Conservation (phyloP, 2,329 filamentous ascomycete genomes). For the Fusarium concolor region DNA sequence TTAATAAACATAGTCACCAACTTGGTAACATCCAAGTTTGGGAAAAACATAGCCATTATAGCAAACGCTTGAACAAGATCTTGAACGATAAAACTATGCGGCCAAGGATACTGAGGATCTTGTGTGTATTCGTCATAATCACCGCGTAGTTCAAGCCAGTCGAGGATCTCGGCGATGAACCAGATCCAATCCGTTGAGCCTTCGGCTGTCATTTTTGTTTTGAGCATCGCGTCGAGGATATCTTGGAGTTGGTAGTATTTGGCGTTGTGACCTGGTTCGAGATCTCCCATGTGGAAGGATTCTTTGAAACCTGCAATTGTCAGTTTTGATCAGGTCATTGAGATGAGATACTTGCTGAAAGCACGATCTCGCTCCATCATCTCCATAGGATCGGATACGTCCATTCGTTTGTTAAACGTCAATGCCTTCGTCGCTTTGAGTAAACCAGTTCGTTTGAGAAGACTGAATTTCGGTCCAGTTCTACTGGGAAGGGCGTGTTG, state of each 20-base stretch:
- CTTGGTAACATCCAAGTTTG: conserved; percentile 5
- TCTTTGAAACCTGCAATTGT: conserved; percentile 39
- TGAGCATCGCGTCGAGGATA: conserved; percentile 31
- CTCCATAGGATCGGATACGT: too few relatives aligned
- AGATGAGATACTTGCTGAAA: conserved; percentile 18
- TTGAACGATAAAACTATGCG: conserved; percentile 29
- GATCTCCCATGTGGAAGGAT: conserved; percentile 44
- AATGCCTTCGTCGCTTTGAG: too few relatives aligned
- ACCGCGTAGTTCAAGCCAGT: conserved; percentile 34
- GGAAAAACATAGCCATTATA: conserved; percentile 47
- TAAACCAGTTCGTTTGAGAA: too few relatives aligned
- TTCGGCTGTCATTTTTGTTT: background rate
- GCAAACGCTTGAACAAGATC: too few relatives aligned
- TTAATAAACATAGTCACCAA: conserved; percentile 36
- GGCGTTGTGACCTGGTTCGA: conserved; percentile 42
- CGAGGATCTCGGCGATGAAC: conserved; percentile 39
- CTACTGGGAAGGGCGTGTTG: too few relatives aligned
- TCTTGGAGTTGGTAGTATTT: conserved; percentile 33
- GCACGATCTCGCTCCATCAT: conserved; percentile 44
- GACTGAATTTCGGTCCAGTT: too few relatives aligned
- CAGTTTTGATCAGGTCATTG: background rate
- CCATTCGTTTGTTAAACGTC: too few relatives aligned
- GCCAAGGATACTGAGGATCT: too few relatives aligned
- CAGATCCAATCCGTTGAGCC: conserved; percentile 42
- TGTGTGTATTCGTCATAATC: too few relatives aligned